phyloP scores from a whole-genome alignment of 208 protist genomes.

The Vickermania ingenoplastis region DNA sequence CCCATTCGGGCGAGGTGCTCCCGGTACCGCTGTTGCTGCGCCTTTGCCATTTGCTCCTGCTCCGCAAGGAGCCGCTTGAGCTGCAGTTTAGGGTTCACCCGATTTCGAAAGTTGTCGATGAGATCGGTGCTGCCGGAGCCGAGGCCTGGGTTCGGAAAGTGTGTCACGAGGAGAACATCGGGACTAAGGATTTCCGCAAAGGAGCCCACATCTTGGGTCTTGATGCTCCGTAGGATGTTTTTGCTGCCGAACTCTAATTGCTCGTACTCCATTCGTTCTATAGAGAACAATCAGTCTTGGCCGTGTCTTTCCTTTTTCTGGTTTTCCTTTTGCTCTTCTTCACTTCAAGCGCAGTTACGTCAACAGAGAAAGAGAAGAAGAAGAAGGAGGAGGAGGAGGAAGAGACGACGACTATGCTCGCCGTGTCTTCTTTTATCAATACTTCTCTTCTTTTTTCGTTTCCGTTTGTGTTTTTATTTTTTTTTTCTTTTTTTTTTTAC shows the following conservation, averaged over 20 bases:
- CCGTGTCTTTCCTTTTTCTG: too few relatives aligned
- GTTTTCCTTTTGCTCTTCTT: too few relatives aligned
- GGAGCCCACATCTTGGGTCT: conserved; percentile 46
- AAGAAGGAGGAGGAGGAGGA: too few relatives aligned
- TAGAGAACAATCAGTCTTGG: neutral
- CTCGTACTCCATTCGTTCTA: conserved; percentile 72
- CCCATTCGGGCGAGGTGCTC: neutral
- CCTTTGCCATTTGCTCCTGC: neutral
- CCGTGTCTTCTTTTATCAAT: neutral
- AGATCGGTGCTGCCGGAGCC: neutral
- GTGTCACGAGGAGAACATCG: conserved; percentile 47
- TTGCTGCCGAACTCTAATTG: conserved; percentile 60
- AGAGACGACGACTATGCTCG: too few relatives aligned
- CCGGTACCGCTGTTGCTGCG: conserved; percentile 2
- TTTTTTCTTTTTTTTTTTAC: too few relatives aligned
- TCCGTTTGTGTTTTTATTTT: too few relatives aligned
- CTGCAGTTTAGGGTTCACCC: neutral
- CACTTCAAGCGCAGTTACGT: too few relatives aligned
- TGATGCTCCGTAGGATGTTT: conserved; percentile 35
- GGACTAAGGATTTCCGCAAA: conserved; percentile 59
- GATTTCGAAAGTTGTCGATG: neutral
- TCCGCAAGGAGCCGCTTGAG: neutral
- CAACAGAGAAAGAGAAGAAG: too few relatives aligned
- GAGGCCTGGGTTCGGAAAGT: conserved; percentile 57
- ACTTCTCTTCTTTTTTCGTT: too few relatives aligned